Base-by-base conservation (phyloP, 371 early-diverging fungal species). In the Mucor saturninus region DNA sequence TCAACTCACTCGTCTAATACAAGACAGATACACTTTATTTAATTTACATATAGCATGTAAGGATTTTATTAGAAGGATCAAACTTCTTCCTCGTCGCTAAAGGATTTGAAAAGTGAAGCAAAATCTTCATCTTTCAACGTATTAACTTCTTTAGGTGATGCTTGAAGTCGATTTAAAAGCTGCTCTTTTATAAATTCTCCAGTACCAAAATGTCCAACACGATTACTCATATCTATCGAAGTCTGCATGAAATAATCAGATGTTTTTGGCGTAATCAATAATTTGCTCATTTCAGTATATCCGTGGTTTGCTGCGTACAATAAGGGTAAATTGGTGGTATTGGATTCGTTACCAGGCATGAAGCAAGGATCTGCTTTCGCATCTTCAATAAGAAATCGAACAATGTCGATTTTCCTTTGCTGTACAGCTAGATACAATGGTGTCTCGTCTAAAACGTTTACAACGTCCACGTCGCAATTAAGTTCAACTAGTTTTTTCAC, bases 231-330 rank as follows among this genome's bases (percentile, higher is more conserved):
- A 3, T 62, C 65, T 4, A 65, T 67, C 10, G 82, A 74, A 0
- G 43, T 50, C 49, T 74, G 65, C 30, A 82, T 62, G 35, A 77
- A 64, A 29, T 61, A 75, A 9, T 61, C 42, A 0, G 74, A 60
- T 40, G 82, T 82, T 6, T 59, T 56, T 7, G 58, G 59, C 1
- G 77, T 73, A 5, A 79, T 43, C 8, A 82, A 53, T n/a, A 77
- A 38, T 7, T 43, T 56, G 54, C 82, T 75, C 54, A 82, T 72
- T 54, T 82, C 79, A 7, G 74, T 77, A 56, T 74, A 82, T 2
- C 82, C 82, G 59, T 82, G 82, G 55, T 74, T 77, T 2, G 82
- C 82, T 6, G 79, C 79, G 61, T 82, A 82, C n/a, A 82, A 38
- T 21, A 82, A 35, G 1, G 82, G 77, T 3, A 74, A 37, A 52